Base-by-base conservation (phyloP, 257 asterid genomes). In the Solanum peruvianum region DNA sequence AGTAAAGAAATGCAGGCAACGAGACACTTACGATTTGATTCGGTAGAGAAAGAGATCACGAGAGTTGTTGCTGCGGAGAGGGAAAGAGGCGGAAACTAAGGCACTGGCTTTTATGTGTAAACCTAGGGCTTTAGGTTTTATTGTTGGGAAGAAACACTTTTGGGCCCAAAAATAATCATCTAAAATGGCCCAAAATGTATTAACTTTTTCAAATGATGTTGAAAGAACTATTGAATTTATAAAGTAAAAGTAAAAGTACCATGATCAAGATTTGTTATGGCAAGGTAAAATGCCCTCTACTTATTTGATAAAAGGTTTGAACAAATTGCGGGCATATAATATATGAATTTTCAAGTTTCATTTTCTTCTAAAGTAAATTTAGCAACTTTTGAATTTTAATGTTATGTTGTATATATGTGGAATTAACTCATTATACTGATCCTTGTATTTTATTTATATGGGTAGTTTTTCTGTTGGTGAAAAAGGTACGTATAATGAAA, bases 381-480 rank as follows among this genome's bases (percentile, higher is more conserved):
- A 45, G 52, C 52, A 45, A 45, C 18, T 45, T 45, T 4, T 45
- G 16, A 45, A 45, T 6, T 45, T 45, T 13, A 45, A 45, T 45
- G 52, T 45, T 45, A 4, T 4, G 52, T 45, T 45, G 52, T 45
- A 5, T 45, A 16, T 41, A 62, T 15, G 23, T 9, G 20, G 71
- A 25, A 29, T 56, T 16, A 44, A 29, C 27, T 66, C 72, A 27
- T 9, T 85, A 35, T 52, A 47, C 64, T 44, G 29, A 7, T 77
- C 39, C 25, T 87, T 42, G 49, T 52, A 85, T 71, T 31, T 75
- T 90, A 75, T 86, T 45, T 76, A 49, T 64, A 23, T 85, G 56
- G 84, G 44, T 90, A 97, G 99, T 70, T 97, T 97, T 86, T 96
- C 98, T 47, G 2, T 1, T 47, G 56, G 56, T 47, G 56, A 47